A percentile compares a stretch with the other conserved stretches of the same genome.
Conservation (phyloP, 306 rosid species). For the Ormosia emarginata region DNA sequence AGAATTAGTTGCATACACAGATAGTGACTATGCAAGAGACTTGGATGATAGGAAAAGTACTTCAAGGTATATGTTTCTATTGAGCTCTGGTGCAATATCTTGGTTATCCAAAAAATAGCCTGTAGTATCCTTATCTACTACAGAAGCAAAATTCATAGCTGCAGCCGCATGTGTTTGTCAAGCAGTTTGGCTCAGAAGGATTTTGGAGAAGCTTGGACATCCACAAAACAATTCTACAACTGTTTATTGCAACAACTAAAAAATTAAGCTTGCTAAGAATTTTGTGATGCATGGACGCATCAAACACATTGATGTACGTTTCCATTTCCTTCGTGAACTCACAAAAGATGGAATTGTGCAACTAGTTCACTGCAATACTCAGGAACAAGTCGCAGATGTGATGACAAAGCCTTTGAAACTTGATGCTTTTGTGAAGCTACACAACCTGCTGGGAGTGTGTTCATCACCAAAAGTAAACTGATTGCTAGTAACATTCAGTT, state of each 20-base stretch:
- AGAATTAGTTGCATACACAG: neutral
- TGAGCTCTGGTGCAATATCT: neutral
- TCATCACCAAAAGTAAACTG: no score
- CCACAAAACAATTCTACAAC: neutral
- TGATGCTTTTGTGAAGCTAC: no score
- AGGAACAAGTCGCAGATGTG: no score
- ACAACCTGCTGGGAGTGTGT: no score
- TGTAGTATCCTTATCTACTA: neutral
- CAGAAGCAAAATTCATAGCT: neutral
- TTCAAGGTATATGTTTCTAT: neutral
- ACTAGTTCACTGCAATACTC: no score
- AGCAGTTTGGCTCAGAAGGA: neutral
- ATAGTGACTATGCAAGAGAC: neutral
- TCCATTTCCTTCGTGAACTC: no score
- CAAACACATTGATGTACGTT: no score
- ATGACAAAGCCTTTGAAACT: no score
- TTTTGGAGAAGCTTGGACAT: no score
- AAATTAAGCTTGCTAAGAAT: neutral
- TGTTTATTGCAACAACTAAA: neutral
- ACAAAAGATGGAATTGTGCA: no score
- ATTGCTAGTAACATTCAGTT: no score
- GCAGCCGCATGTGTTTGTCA: neutral
- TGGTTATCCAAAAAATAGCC: neutral
- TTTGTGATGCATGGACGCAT: no score
- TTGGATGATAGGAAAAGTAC: neutral